phyloP scores from a whole-genome alignment of 2,329 filamentous ascomycete genomes.

The Cytospora chrysosperma region DNA sequence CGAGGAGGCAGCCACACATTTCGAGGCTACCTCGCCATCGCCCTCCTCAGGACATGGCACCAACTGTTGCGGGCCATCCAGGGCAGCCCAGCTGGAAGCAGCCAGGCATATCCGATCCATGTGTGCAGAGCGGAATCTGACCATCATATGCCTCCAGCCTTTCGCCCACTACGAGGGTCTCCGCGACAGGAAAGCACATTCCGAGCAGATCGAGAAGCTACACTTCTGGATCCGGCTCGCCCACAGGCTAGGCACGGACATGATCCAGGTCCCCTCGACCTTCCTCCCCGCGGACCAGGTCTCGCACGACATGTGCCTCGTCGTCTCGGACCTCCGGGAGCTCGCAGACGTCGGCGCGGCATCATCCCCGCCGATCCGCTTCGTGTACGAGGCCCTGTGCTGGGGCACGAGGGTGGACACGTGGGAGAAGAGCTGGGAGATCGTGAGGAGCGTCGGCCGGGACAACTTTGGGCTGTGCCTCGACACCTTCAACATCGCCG shows the following conservation, averaged over 20 bases:
- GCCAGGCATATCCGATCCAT: conserved; percentile 57
- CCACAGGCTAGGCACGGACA: conserved; percentile 62
- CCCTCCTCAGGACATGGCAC: neutral
- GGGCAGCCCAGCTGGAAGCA: conserved; percentile 44
- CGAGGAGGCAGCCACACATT: conserved; percentile 47
- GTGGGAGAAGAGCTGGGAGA: conserved; percentile 71
- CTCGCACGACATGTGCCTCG: conserved; percentile 49
- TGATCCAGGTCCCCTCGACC: conserved; percentile 72
- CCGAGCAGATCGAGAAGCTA: conserved; percentile 59
- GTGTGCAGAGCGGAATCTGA: conserved; percentile 48
- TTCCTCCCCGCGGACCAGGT: conserved; percentile 56
- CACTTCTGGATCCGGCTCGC: conserved; percentile 69
- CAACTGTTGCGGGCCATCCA: conserved; percentile 26
- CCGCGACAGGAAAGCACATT: conserved; percentile 58
- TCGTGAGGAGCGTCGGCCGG: conserved; percentile 63
- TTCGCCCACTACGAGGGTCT: conserved; percentile 79
- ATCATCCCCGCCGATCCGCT: conserved; percentile 57
- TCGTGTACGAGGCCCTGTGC: conserved; percentile 71
- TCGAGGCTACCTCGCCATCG: neutral
- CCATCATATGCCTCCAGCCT: conserved; percentile 69
- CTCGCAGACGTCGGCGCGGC: conserved; percentile 66
- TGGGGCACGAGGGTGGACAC: conserved; percentile 70
- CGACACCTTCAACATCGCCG: conserved; percentile 77
- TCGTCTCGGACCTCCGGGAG: conserved; percentile 61
- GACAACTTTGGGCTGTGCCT: conserved; percentile 75